Base-by-base conservation (phyloP, 2,329 filamentous ascomycete species). In the Trichoderma atrobrunneum region DNA sequence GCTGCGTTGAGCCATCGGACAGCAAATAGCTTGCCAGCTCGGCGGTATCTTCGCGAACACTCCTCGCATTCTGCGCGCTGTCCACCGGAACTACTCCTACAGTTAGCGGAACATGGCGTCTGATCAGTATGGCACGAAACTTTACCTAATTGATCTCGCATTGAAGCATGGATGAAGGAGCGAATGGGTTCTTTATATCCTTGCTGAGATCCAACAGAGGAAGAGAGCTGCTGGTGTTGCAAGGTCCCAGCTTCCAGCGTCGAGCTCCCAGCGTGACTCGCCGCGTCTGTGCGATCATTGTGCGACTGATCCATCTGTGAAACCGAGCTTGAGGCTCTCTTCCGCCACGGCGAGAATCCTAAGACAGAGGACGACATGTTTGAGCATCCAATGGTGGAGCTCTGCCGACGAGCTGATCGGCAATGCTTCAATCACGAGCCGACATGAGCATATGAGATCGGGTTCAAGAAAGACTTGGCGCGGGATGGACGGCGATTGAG, bases 21-120 rank as follows among this genome's bases (percentile, higher is more conserved):
- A 97, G 87, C 64, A 93, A 91, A 79, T 95, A 94, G 21, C 89
- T 93, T 57, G 94, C 94, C 71, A 97, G 86, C 81, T 97, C 93
- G 66, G 94, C 93, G 3, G 94, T 97, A 79, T 96, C 92, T 81
- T 96, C 91, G 74, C 94, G 91, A 54, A 97, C 92, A 75, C 90
- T 92, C 72, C 91, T 89, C 39, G 93, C 92, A 80, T 93, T 93
- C 76, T 93, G 89, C 21, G 89, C 87, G 76, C 89, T 92, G 78
- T 95, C 92, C 81, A 88, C 79, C 21, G 87, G 86, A 51, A 83
- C 86, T 88, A 74, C 56, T 62, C 60, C 34, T 26, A 51, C 26
- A 57, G 60, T 72, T 57, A 73, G 65, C 54, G 8, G 56, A 71
- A 60, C 70, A 72, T 30, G 71, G 36, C 34, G 65, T 56, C 26